phyloP scores from a whole-genome alignment of 2,329 filamentous ascomycete genomes.

The Fusarium sp. region DNA sequence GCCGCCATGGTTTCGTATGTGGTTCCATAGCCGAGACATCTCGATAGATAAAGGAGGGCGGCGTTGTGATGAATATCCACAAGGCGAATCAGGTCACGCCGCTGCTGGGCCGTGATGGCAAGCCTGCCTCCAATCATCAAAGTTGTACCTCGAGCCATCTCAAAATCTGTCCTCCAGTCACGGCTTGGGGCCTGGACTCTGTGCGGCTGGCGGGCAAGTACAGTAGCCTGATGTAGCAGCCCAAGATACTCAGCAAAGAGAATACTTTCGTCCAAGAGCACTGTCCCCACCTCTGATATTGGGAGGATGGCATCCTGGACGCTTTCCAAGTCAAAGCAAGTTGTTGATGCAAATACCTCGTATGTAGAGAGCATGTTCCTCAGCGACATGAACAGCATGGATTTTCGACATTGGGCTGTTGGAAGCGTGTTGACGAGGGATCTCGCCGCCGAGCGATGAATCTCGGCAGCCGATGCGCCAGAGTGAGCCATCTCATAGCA shows the following conservation, averaged over 20 bases:
- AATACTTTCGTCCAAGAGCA: constrained; percentile 23
- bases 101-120: constrained; percentile 26
- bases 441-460: constrained; percentile 17
- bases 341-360: constrained; percentile 25
- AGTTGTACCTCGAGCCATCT: constrained; percentile 44
- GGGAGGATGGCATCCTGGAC: constrained; percentile 41
- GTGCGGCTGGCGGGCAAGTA: constrained; percentile 31
- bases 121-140: constrained; percentile 45
- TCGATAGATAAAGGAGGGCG: constrained; percentile 45
- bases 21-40: constrained; percentile 35
- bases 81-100: constrained; percentile 45
- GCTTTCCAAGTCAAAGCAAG: constrained; percentile 40
- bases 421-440: constrained; percentile 13
- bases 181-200: background rate
- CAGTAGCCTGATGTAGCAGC: constrained; percentile 20
- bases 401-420: background rate
- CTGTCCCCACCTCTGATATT: constrained; percentile 4
- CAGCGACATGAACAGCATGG: constrained; percentile 12
- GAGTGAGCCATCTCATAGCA: constrained; percentile 29
- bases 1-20: background rate
- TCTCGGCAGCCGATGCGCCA: constrained; percentile 12
- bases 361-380: constrained; percentile 24
- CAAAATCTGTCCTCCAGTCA: constrained; percentile 34
- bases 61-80: constrained; percentile 48
- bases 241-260: constrained; percentile 46